Percentiles rank a stretch among this genome's conserved stretches.
Evolutionary conservation across 345 rosid species (phyloP).

Genomic region (Camelina sativa): DNA sequence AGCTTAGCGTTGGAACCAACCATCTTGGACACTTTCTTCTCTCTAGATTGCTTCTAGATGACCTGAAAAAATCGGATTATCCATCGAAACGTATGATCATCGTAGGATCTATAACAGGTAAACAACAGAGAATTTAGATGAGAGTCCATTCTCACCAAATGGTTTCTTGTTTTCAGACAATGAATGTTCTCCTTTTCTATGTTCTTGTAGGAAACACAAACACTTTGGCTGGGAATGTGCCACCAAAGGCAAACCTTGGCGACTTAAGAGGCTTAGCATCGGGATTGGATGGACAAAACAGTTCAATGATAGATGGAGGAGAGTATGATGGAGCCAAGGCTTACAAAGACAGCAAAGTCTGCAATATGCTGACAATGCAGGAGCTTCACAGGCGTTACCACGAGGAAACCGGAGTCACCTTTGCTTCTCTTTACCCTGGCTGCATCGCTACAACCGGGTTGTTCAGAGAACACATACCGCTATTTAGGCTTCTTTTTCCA

Average conservation of each 20-base stretch:
- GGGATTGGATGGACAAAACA: constrained; percentile 79
- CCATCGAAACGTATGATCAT: constrained; percentile 89
- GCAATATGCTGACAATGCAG: constrained; percentile 97
- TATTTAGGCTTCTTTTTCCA: constrained; percentile 89
- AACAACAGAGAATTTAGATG: not conserved
- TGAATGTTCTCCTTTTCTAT: constrained; percentile 13
- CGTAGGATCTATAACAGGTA: constrained; percentile 97
- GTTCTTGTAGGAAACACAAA: constrained; percentile 76
- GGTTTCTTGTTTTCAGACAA: constrained; percentile 8
- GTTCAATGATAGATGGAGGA: constrained; percentile 94
- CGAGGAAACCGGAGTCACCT: constrained; percentile 81
- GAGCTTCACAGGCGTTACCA: constrained; percentile 94
- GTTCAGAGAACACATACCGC: constrained; percentile 94
- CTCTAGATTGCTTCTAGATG: constrained; percentile 80
- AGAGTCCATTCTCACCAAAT: not conserved
- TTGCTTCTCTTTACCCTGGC: constrained; percentile 95
- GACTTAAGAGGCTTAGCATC: constrained; percentile 90
- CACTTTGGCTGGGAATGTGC: constrained; percentile 98
- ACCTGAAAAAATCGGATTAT: constrained; percentile 76
- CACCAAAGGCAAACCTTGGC: constrained; percentile 95
- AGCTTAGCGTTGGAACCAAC: constrained; percentile 95
- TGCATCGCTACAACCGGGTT: constrained; percentile 98
- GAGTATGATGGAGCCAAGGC: constrained; percentile 96
- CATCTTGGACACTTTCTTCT: constrained; percentile 95
- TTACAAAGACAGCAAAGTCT: constrained; percentile 98